Base-by-base conservation (phyloP, 2,329 filamentous ascomycete genomes). In the Trichoderma sp. region DNA sequence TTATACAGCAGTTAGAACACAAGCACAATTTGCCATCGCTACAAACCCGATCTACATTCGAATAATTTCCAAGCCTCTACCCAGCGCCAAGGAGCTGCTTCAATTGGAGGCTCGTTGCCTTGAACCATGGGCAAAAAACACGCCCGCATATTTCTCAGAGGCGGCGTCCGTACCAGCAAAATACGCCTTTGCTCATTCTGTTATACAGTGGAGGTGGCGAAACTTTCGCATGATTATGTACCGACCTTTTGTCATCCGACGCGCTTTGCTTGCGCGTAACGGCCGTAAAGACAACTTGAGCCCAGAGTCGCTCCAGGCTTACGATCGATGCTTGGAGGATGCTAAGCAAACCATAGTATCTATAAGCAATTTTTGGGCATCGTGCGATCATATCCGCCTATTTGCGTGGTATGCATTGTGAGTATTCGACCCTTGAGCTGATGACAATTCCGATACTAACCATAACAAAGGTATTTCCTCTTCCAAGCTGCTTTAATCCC, bases 401-500 rank as follows among this genome's bases (percentile, higher is more conserved):
- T 76, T 76, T 8, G 79, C 81, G 8, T 83, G 82, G 82, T 84
- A 84, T 69, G 77, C 72, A 8, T 55, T 80, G 76, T 80, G 73
- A 70, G 74, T 73, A 37, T 18, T 39, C 14, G 24, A 18, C 21
- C 13, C 10, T 16, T 14, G 54, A 21, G 21, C 30, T 26, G 6
- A 58, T 11, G n/a, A 13, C 11, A 18, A 16, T 18, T 14, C 5
- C 13, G 2, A 10, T 11, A 18, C 49, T 69, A 16, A 69, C 3
- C 2, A 8, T n/a, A 2, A 18, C 52, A 0, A 26, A 79, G 82
- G 49, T 84, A 83, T 71, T 84, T 84, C 68, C 76, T 84, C 5
- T 85, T 85, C 66, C 83, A 85, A 68, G 82, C 83, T 0, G 81
- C 80, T 2, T 74, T 85, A 18, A 84, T 85, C 11, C 83, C 83